Percentiles rank a stretch among this genome's conserved stretches.
phyloP scores from a whole-genome alignment of 1,139 yeast genomes.

The Geotrichum fermentans region DNA sequence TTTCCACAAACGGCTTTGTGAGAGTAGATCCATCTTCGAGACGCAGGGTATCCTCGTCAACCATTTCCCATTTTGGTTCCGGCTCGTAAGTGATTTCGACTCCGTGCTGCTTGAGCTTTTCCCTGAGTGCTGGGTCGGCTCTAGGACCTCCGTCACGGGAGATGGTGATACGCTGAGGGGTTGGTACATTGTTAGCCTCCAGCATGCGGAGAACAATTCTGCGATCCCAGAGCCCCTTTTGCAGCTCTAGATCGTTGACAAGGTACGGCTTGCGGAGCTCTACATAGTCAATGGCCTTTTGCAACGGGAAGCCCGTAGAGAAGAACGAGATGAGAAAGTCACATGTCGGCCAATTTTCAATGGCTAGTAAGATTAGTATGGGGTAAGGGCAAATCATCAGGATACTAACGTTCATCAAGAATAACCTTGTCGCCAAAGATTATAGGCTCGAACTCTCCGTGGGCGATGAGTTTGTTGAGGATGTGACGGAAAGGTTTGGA shows the following conservation, averaged over 20 bases:
- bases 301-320: conserved; percentile 93
- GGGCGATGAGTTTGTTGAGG: conserved; percentile 77
- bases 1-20: conserved; percentile 91
- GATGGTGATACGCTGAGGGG: conserved; percentile 82
- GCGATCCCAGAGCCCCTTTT: conserved; percentile 94
- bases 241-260: conserved; percentile 85
- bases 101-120: conserved; percentile 56
- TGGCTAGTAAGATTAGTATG: conserved; percentile 26
- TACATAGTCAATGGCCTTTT: conserved; percentile 89
- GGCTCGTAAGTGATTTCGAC: conserved; percentile 59
- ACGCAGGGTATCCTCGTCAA: conserved; percentile 69
- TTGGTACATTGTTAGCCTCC: conserved; percentile 77
- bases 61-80: conserved; percentile 64
- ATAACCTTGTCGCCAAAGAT: conserved; percentile 97
- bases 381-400: background rate
- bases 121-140: conserved; percentile 59
- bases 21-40: conserved; percentile 64
- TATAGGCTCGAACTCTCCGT: conserved; percentile 94
- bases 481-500: conserved; percentile 94
- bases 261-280: conserved; percentile 84
- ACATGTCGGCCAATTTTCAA: conserved; percentile 98
- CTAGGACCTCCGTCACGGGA: conserved; percentile 97
- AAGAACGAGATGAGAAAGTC: conserved; percentile 90
- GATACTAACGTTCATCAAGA: conserved; percentile 58
- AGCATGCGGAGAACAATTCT: conserved; percentile 79